Conservation (phyloP, 2,329 filamentous ascomycete genomes). For the Botrytis squamosa region DNA sequence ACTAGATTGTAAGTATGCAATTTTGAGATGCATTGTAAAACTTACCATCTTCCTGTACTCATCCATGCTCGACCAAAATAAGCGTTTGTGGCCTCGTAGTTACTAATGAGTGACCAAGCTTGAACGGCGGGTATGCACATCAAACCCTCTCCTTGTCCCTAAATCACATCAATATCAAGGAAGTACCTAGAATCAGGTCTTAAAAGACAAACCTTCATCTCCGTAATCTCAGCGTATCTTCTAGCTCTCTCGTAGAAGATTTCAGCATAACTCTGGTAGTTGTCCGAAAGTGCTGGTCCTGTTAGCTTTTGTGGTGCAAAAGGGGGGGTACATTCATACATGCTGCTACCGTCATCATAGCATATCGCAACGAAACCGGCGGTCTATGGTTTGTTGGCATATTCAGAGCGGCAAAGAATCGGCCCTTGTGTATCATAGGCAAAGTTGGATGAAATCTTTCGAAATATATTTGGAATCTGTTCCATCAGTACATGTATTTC, state of each 20-base stretch:
- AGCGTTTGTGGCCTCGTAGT: constrained; percentile 82
- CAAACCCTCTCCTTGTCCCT: constrained; percentile 74
- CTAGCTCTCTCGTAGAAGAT: constrained; percentile 80
- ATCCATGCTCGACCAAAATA: constrained; percentile 84
- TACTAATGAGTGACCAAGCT: constrained; percentile 70
- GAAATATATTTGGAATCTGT: constrained; percentile 73
- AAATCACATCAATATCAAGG: constrained; percentile 27
- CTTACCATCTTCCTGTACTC: constrained; percentile 64
- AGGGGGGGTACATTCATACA: constrained; percentile 31
- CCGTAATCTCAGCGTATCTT: constrained; percentile 79
- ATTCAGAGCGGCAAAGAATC: constrained; percentile 74
- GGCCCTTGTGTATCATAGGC: constrained; percentile 75
- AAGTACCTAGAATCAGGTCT: not conserved
- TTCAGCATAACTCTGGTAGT: constrained; percentile 69
- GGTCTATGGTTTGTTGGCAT: constrained; percentile 71
- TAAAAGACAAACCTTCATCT: constrained; percentile 63
- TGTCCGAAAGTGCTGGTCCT: constrained; percentile 56
- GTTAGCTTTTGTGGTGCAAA: not conserved
- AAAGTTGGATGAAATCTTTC: constrained; percentile 67
- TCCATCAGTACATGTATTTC: constrained; percentile 21
- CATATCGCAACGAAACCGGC: constrained; percentile 79
- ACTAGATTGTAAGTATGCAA: not conserved
- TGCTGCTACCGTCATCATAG: constrained; percentile 81
- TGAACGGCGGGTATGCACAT: constrained; percentile 79
- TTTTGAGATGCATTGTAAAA: not conserved